Base-by-base conservation (phyloP, 2,329 filamentous ascomycete species). In the Beauveria medogensis region DNA sequence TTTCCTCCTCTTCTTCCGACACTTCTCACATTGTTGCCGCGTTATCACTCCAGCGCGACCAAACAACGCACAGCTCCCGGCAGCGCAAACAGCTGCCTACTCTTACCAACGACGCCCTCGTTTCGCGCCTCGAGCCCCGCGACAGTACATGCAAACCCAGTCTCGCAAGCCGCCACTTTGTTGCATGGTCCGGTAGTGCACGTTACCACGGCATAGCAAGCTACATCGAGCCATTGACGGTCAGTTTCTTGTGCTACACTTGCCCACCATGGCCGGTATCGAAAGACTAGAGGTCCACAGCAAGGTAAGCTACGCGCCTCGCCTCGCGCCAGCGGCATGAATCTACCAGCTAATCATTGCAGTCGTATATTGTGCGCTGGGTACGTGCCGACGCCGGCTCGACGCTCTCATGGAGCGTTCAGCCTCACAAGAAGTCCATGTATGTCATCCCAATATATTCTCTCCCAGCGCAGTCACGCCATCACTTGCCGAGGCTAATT, bases 331-430 rank as follows among this genome's bases (percentile, higher is more conserved):
- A 47, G 51, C 18, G 24, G 24, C n/a, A 41, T 40, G 22, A 47
- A 44, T 26, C 55, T 22, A 14, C 18, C 14, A 48, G 63, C 69
- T 71, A 66, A 71, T 55, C 43, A n/a, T 18, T 66, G 67, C 67
- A 97, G 94, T 96, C 92, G 65, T 99, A 99, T 77, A 92, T 99
- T 68, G 91, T 99, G 61, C 91, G 94, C 71, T 99, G 94, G 93
- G 90, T 97, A 67, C 89, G 91, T 72, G 93, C 97, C 67, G 87
- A 92, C 60, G 87, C 91, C 65, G 89, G 89, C 59, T 88, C 96
- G 74, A 96, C 92, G 55, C 92, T 99, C 68, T 96, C 92, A 18
- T 99, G 94, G 94, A 97, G 91, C 70, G 85, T 99, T 44, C 92
- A 97, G 72, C 94, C 94, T 48, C 92, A 97, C 74, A 97, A 96